Conservation (phyloP, 2,329 filamentous ascomycete genomes). For the Fusarium nelsonii region DNA sequence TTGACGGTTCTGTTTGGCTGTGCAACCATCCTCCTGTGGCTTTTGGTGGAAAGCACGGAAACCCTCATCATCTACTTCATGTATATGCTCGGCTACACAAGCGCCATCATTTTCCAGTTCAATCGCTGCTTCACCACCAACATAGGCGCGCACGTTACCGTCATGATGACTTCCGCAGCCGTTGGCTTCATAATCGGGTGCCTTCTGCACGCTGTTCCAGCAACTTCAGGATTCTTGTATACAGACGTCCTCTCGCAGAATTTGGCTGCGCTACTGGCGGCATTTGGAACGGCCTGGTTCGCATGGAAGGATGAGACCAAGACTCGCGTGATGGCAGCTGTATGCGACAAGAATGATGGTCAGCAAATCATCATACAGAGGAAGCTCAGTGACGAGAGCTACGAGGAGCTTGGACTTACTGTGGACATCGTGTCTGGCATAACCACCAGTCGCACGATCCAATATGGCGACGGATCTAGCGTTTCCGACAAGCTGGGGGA, state of each 20-base stretch:
- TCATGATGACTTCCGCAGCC: neutral
- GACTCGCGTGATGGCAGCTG: neutral
- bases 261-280: neutral
- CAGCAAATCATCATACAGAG: neutral
- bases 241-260: slow-evolving; percentile 5
- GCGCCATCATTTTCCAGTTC: slow-evolving; percentile 1
- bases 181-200: neutral
- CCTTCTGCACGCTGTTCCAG: slow-evolving; percentile 1
- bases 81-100: slow-evolving; percentile 3
- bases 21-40: neutral
- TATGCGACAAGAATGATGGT: neutral
- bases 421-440: neutral
- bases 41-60: neutral
- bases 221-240: neutral
- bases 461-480: neutral
- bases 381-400: neutral
- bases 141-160: neutral
- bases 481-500: neutral
- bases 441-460: neutral
- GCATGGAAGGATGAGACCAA: neutral
- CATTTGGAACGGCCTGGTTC: neutral
- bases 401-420: neutral
- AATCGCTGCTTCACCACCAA: slow-evolving; percentile 10
- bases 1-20: neutral
- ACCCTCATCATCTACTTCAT: neutral